Evolutionary conservation across 768 basidiomycete species (phyloP), one percentile per base, ranked within the genome.

Genomic region (Solioccasus polychromus): DNA sequence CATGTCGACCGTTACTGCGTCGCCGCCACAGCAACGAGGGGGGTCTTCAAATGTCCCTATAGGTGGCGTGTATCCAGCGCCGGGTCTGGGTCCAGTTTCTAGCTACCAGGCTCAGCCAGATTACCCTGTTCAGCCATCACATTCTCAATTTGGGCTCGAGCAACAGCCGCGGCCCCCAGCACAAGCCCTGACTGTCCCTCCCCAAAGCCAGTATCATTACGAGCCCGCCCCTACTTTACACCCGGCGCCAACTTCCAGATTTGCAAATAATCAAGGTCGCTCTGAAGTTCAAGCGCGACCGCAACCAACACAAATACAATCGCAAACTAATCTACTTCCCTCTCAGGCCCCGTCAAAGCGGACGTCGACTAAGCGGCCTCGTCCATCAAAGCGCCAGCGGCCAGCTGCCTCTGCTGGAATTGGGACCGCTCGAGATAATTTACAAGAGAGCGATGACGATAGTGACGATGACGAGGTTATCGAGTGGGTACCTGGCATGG

Each of bases 401-500:
- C 44, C 36, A 15, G 48, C 45, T 31, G 3, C 39, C 2, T 35
- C 52, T 12, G 17, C 37, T 5, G 46, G 40, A 4, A 7, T 35
- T 1, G 37, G 42, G 4, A 17, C 40, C 8, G 18, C 44, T 35
- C 45, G 44, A 35, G 23, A 34, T 11, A 44, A 50, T 28, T 6
- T 48, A 10, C 38, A 19, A 8, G 52, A 58, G n/a, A 65, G 64
- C 18, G 65, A 65, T 2, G 57, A 59, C 18, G 64, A 66, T 2
- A 67, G 61, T 8, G 64, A 65, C 0, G 63, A 65, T 1, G 64
- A 67, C 1, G 64, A 66, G 2, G 36, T 57, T 18, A 22, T 42
- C 18, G 63, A 65, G 19, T 60, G 52, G 55, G 39, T 49, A 6
- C 47, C 44, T 49, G 57, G 57, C 11, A 20, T 34, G 25, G 44